Evolutionary conservation across 441 rosid genomes (phyloP).

Genomic region (Euphorbia schlechtendalii): DNA sequence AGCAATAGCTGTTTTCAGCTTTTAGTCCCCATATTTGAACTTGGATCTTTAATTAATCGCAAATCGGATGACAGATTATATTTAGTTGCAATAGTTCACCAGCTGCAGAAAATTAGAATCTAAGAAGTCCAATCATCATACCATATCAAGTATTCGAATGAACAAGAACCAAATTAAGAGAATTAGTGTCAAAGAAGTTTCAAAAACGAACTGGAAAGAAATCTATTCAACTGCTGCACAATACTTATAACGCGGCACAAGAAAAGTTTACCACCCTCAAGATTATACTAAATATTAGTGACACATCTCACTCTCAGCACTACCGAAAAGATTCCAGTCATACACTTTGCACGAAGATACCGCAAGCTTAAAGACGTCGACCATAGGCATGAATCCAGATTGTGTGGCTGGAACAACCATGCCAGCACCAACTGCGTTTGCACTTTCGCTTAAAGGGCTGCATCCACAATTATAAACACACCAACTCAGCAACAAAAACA

Average conservation of each 20-base stretch:
- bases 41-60: too few species aligned
- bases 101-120: neutral
- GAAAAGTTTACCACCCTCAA: neutral
- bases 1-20: neutral
- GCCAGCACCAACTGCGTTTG: conserved; percentile 64
- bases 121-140: neutral
- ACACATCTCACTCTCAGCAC: conserved; percentile 19
- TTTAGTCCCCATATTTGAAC: neutral
- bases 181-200: neutral
- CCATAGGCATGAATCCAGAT: conserved; percentile 56
- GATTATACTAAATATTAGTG: neutral
- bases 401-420: conserved; percentile 51
- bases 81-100: too few species aligned
- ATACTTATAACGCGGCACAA: neutral
- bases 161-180: neutral
- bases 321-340: conserved; percentile 66
- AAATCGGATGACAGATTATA: too few species aligned
- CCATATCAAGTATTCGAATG: neutral
- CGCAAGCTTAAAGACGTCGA: conserved; percentile 60
- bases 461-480: conserved; percentile 18
- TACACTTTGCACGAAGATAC: conserved; percentile 61
- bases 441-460: conserved; percentile 80
- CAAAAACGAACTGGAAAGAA: too few species aligned
- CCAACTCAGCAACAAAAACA: conserved; percentile 11
- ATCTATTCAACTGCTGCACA: too few species aligned